Base-by-base conservation (phyloP, 768 basidiomycete species). In the Suillus luteus region DNA sequence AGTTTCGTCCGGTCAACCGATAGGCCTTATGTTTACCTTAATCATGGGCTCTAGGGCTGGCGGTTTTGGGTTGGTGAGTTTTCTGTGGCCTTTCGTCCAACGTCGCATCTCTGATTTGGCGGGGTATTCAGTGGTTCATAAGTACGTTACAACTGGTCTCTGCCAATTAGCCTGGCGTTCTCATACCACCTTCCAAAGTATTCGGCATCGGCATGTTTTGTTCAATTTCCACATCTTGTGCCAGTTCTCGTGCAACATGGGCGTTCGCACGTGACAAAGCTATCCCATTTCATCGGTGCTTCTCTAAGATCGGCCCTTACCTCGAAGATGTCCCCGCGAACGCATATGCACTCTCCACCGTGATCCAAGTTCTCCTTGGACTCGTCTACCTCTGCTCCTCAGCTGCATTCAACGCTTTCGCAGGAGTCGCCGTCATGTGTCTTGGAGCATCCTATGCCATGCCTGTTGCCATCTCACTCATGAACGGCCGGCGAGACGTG, bases 201-300 rank as follows among this genome's bases (percentile, higher is more conserved):
- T 85, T 86, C 60, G 83, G 82, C 11, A 75, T 83, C 57, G 81
- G 80, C 10, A 74, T 86, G 65, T 88, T 89, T 75, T 89, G 88
- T 61, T 82, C 85, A 44, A 84, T 89, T 62, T 88, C 88, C 19
- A 85, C 86, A 65, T 83, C 83, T 46, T 87, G 85, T 60, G 87
- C 87, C 10, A 85, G 88, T 43, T 89, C 87, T 14, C 84, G 88
- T 19, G 84, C 85, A 37, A 89, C 88, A 3, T 90, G 88, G 89
- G 85, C 85, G 54, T 90, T 90, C 71, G 85, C 87, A 0, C 81
- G 89, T 2, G 89, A 90, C 75, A 81, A 81, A 64, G 89, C 85
- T 1, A 84, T 90, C 48, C 89, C 87, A 2, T 80, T 83, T 51
- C 80, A 83, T 41, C 57, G 64, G 12, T 68, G 77, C 62, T 88